These are phyloP conservation scores for Candida krabiensis DNA, from an alignment of 805 yeast species.

Conservation along the genomic window DNA sequence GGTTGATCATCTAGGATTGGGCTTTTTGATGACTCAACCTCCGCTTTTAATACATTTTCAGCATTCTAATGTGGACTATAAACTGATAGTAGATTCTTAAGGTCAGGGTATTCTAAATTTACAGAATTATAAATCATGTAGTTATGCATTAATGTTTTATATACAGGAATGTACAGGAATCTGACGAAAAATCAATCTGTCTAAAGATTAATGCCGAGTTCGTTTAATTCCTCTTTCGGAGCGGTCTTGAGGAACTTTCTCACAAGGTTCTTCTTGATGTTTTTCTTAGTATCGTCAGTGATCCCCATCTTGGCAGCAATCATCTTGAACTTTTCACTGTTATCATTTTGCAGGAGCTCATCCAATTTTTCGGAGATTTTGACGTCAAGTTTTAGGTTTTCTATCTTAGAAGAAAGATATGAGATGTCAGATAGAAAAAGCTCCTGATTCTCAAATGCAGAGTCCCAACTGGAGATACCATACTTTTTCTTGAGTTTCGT, in stretches of 20 bases:
- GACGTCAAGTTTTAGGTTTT: slow-evolving; percentile 20
- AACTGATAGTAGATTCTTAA: too few species aligned
- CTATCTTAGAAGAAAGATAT: slow-evolving; percentile 23
- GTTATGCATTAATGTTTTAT: too few species aligned
- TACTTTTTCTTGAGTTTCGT: slow-evolving; percentile 35
- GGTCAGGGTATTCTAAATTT: too few species aligned
- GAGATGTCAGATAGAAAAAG: slow-evolving; percentile 29
- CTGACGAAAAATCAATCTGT: too few species aligned
- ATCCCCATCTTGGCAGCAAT: slow-evolving; percentile 38
- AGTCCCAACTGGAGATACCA: slow-evolving; percentile 27
- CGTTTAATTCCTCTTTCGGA: slow-evolving; percentile 25
- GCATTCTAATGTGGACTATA: too few species aligned
- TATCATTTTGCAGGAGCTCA: slow-evolving; percentile 27
- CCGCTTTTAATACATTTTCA: too few species aligned
- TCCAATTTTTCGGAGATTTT: slow-evolving; percentile 17
- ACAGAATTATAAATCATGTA: too few species aligned
- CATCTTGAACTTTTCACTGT: slow-evolving; percentile 36
- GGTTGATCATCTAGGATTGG: background rate
- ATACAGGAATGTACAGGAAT: slow-evolving; percentile 5
- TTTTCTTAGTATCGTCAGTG: slow-evolving; percentile 43
- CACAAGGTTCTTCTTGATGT: slow-evolving; percentile 68
- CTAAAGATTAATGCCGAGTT: slow-evolving; percentile 26
- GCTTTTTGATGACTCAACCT: background rate
- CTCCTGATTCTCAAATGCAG: slow-evolving; percentile 26
- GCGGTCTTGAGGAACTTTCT: slow-evolving; percentile 50